Percentiles rank a stretch among this genome's conserved stretches.
These are phyloP conservation scores for Dipodascus albidus DNA, from an alignment of 805 yeast genomes.

Conservation along the genomic window DNA sequence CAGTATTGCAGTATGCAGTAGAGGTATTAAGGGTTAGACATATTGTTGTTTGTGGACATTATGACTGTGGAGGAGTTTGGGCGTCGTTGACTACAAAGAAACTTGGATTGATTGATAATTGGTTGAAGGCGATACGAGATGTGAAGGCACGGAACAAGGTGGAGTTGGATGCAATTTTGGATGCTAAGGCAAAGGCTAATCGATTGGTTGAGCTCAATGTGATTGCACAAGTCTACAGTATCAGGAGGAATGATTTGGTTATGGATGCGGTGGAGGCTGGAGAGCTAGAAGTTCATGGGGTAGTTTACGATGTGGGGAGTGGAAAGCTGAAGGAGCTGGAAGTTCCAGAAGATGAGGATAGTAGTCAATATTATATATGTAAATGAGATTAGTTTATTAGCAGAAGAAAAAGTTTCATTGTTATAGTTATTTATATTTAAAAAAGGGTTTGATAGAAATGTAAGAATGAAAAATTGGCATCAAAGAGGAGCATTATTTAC, in stretches of 20 bases:
- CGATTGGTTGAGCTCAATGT: conserved; percentile 69
- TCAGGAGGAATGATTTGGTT: conserved; percentile 53
- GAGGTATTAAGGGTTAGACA: conserved; percentile 72
- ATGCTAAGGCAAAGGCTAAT: conserved; percentile 43
- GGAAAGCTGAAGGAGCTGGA: conserved; percentile 46
- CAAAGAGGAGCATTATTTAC: no score
- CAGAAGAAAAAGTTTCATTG: no score
- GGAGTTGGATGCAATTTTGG: conserved; percentile 37
- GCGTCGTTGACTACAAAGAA: conserved; percentile 57
- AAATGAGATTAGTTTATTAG: conserved; percentile 3
- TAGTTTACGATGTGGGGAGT: conserved; percentile 71
- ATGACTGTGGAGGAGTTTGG: conserved; percentile 90
- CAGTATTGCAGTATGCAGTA: conserved; percentile 80
- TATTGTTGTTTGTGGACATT: conserved; percentile 84
- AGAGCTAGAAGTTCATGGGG: conserved; percentile 67
- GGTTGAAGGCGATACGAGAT: conserved; percentile 57
- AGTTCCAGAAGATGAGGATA: conserved; percentile 24
- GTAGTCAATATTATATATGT: conserved; percentile 7
- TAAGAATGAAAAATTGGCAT: no score
- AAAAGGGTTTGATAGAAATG: neutral
- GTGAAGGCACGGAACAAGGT: conserved; percentile 49
- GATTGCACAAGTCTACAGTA: conserved; percentile 54
- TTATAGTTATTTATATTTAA: no score
- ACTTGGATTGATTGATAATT: conserved; percentile 57
- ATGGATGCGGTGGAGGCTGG: conserved; percentile 49